Evolutionary conservation across 2,329 filamentous ascomycete species (phyloP), one percentile per base, ranked within the genome.

Genomic region (Phyllosticta paracitricarpa): DNA sequence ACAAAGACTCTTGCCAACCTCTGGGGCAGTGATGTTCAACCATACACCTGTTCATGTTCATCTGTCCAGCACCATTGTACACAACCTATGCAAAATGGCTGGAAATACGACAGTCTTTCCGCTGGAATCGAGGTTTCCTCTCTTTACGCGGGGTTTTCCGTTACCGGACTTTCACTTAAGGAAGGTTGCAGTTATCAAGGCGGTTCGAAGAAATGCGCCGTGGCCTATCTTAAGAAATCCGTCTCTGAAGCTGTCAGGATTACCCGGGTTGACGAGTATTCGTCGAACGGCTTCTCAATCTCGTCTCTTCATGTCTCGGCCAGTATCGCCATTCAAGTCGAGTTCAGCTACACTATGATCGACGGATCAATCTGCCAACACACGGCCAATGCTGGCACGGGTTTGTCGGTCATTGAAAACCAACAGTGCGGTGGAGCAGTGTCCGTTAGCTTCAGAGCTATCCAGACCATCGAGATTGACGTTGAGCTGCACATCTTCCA

Each of bases 341-440:
- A 93, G 75, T 91, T 96, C 79, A 83, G 89, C 79, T 97, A 93
- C 77, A 82, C 80, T 69, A 96, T 97, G 91, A 82, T 85, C 2
- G 89, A 93, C 72, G 89, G 89, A 67, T 86, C 84, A 14, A 83
- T 75, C 63, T 97, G 93, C 85, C 93, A 89, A 78, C 88, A 95
- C 69, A 85, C 84, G 64, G 79, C 83, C 66, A 71, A 80, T 58
- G 95, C 90, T 83, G 83, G 80, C 65, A 78, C 81, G 61, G 78
- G 81, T 17, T 89, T 89, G 69, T 86, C 84, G 62, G 83, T 82
- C 55, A 81, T 97, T 68, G 77, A 84, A 76, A 97, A 97, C 83
- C 84, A 79, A 64, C 91, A 97, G 81, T 97, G 93, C 73, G 93
- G 91, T 83, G 92, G 92, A 75, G 92, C 93, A 66, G 90, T 82